Base-by-base conservation (phyloP, 2,329 filamentous ascomycete species). In the Fusarium redolens region DNA sequence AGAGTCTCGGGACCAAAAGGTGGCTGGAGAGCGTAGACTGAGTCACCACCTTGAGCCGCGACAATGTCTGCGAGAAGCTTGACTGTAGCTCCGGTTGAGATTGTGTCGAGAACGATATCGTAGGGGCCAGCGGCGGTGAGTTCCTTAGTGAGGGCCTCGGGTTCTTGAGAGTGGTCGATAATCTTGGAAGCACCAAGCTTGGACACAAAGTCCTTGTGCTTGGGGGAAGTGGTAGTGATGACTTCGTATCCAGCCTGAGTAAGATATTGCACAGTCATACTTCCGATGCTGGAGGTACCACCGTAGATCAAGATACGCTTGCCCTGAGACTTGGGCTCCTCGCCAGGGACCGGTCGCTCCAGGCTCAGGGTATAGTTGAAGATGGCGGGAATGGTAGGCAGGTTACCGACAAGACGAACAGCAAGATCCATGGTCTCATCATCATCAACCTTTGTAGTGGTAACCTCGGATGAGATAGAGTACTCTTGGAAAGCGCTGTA, bases 401-500 rank as follows among this genome's bases (percentile, higher is more conserved):
- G 61, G 38, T 74, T 74, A 13, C 72, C 72, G 7, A 74, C 68
- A 22, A 74, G 55, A 9, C 68, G 57, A 3, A 72, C 72, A 5
- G 71, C 72, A 15, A 68, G 63, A 12, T 74, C 65, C 18, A 74
- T 35, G 0, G 64, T 61, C 14, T 47, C 37, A 4, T 69, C 57
- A 4, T 41, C 67, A 17, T 52, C 17, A 1, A 74, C 50, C 31
- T 74, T 74, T 12, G 61, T 74, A 1, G 72, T 65, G 11, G 72
- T 74, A 2, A 43, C 17, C 5, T 31, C 45, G 1, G 25, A n/a
- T 2, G 72, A 64, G 30, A 74, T 43, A 2, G 61, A 65, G 28
- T 67, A 74, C 13, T 61, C 56, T 35, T 74, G 72, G 18, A 48
- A 74, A 17, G 72, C 72, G 2, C 71, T 69, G 12, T 74, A 74